These are phyloP conservation scores for Serpula lacrymans DNA, from an alignment of 768 basidiomycete species.

Conservation along the genomic window DNA sequence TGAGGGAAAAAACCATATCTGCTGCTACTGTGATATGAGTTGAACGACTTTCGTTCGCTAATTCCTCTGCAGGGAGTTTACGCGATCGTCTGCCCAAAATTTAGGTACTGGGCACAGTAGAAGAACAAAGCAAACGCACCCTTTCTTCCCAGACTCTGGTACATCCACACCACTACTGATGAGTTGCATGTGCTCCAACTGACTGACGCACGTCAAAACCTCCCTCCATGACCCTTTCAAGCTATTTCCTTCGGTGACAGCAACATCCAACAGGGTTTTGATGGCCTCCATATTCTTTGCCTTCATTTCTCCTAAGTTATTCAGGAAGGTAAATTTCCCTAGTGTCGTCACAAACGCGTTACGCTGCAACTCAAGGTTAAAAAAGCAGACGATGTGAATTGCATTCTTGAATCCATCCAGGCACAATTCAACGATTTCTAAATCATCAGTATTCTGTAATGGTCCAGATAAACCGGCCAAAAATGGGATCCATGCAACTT, in stretches of 20 bases:
- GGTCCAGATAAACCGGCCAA: conserved; percentile 93
- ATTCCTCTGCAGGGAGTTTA: conserved; percentile 82
- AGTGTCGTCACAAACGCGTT: conserved; percentile 98
- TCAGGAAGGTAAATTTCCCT: conserved; percentile 95
- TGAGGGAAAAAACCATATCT: conserved; percentile 98
- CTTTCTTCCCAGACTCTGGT: conserved; percentile 73
- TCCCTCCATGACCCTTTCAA: conserved; percentile 96
- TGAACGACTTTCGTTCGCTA: conserved; percentile 95
- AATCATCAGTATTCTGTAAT: conserved; percentile 91
- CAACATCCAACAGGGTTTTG: conserved; percentile 90
- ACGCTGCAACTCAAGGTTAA: conserved; percentile 95
- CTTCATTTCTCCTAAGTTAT: conserved; percentile 98
- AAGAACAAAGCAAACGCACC: conserved; percentile 45
- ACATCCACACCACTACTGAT: conserved; percentile 89
- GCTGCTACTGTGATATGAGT: conserved; percentile 98
- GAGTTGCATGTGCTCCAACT: conserved; percentile 97
- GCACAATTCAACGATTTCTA: conserved; percentile 88
- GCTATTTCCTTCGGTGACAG: conserved; percentile 94
- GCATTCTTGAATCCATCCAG: conserved; percentile 95
- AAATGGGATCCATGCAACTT: conserved; percentile 99
- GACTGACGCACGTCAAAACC: conserved; percentile 94
- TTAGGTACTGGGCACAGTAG: conserved; percentile 7
- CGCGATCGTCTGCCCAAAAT: conserved; percentile 34
- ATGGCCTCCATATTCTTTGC: conserved; percentile 99
- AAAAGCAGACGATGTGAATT: conserved; percentile 95